Evolutionary conservation across 2,329 filamentous ascomycete genomes (phyloP), one percentile per base, ranked within the genome.

Genomic region (Fusarium ambrosium): DNA sequence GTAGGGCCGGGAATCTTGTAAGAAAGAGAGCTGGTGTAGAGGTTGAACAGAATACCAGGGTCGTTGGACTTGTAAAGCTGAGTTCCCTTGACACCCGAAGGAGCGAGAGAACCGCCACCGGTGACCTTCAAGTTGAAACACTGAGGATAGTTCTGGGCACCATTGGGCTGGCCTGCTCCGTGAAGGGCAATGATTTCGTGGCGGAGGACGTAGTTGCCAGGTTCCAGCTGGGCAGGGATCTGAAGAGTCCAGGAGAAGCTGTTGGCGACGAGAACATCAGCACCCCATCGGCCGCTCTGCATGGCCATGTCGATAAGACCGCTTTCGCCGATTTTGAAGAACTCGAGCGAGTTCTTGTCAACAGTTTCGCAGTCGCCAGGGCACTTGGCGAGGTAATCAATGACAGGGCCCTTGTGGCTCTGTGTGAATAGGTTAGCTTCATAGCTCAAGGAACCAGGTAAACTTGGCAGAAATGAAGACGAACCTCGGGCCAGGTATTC

Each of bases 341-440:
- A 92, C 73, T 88, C 81, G 34, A 92, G 85, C 6, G 82, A 78
- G 3, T 80, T 82, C 81, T 90, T 89, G 81, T 89, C 86, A 66
- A 87, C 89, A 1, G 81, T 80, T 41, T 87, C 84, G 81, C 89
- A 92, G 80, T 90, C 86, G 24, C 87, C 89, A 37, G 85, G 83
- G 82, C 89, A 91, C 76, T 86, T 86, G 65, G 91, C 91, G 18
- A 92, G 83, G 84, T 92, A 93, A 80, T 88, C 88, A 72, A 93
- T 86, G 76, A 93, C 87, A 10, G 91, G 91, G 0, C 88, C 85
- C 37, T 84, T 73, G 79, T 88, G 86, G 7, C 51, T 55, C 51
- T 55, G 6, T 1, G 20, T n/a, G 2, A 6, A n/a, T 6, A 8
- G 4, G 18, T 53, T 20, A 53, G 18, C 48, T 9, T 32, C 0